Evolutionary conservation across 2,329 filamentous ascomycete genomes (phyloP).

Genomic region (Ceratocystis diversiconidia): DNA sequence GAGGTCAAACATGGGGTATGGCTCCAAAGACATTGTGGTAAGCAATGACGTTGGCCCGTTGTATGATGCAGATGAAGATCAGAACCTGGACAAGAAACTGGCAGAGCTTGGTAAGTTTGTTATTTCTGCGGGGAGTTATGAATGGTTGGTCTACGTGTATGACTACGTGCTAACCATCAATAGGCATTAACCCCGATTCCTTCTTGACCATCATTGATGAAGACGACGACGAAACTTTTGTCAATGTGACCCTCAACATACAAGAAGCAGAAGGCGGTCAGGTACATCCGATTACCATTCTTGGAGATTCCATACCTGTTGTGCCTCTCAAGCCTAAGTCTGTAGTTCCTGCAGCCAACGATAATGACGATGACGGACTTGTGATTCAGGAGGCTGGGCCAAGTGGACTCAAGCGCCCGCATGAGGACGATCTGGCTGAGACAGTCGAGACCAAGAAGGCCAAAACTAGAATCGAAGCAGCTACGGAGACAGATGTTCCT

Average conservation of each 20-base stretch:
- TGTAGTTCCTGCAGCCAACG: constrained; percentile 26
- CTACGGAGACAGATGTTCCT: neutral
- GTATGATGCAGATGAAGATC: constrained; percentile 79
- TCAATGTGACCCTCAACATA: constrained; percentile 65
- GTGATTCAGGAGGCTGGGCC: neutral
- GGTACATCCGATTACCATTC: constrained; percentile 12
- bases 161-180: constrained; percentile 20
- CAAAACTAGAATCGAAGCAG: constrained; percentile 24
- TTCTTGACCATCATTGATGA: constrained; percentile 80
- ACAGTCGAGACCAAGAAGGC: constrained; percentile 34
- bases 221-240: constrained; percentile 56
- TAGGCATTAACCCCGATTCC: constrained; percentile 54
- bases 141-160: neutral
- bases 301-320: constrained; percentile 25
- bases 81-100: constrained; percentile 70
- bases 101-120: constrained; percentile 49
- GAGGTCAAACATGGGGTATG: constrained; percentile 56
- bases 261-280: constrained; percentile 30
- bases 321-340: constrained; percentile 41
- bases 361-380: constrained; percentile 27
- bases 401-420: constrained; percentile 31
- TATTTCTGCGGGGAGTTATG: neutral
- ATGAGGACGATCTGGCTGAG: constrained; percentile 22
- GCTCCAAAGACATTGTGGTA: constrained; percentile 63
- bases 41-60: constrained; percentile 62